Conservation (phyloP, 2,329 filamentous ascomycete genomes). For the Penicillium sp. region DNA sequence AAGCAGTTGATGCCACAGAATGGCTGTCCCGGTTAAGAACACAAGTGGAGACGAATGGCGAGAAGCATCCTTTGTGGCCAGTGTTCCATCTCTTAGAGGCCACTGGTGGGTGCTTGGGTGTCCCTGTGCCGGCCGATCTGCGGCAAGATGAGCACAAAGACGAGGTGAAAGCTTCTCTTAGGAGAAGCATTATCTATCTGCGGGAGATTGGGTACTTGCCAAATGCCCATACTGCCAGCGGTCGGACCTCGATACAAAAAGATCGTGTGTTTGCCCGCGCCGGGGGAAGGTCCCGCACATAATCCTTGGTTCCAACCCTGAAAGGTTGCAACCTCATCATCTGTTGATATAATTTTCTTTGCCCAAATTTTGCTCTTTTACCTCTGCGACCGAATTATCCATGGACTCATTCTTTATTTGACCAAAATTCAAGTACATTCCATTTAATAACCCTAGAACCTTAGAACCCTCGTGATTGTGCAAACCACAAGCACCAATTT, state of each 20-base stretch:
- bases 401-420: too few species aligned
- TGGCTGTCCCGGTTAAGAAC: neutral
- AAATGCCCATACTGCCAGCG: neutral
- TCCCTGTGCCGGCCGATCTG: neutral
- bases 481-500: too few species aligned
- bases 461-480: too few species aligned
- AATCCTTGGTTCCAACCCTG: too few species aligned
- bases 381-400: too few species aligned
- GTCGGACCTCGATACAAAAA: neutral
- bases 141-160: neutral
- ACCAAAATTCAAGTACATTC: too few species aligned
- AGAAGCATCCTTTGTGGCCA: constrained; percentile 1
- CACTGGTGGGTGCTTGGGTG: neutral
- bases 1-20: neutral
- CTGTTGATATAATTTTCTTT: too few species aligned
- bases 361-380: too few species aligned
- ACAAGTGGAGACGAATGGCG: neutral
- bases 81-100: neutral
- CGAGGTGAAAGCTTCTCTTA: neutral
- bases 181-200: neutral
- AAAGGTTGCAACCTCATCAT: too few species aligned
- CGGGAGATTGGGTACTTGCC: neutral
- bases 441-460: too few species aligned
- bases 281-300: neutral
- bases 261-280: neutral